phyloP scores from a whole-genome alignment of 352 stramenopile species.

The Globisporangium mamillatum region DNA sequence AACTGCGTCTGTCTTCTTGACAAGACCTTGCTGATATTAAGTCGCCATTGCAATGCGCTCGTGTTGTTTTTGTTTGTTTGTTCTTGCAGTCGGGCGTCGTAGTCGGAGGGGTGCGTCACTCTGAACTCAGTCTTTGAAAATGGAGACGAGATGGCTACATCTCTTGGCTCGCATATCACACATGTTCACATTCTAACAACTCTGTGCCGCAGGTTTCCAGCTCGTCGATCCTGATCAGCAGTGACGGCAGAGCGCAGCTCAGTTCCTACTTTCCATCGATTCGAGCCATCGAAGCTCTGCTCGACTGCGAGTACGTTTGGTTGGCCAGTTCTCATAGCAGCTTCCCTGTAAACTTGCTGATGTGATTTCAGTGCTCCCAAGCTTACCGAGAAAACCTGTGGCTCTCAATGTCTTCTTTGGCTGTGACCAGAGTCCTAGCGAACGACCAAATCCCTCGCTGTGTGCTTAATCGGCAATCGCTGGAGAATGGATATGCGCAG shows the following conservation, averaged over 20 bases:
- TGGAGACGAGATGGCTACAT: neutral
- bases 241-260: slow-evolving; percentile 8
- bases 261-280: neutral
- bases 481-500: slow-evolving; percentile 18
- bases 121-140: neutral
- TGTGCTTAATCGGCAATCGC: slow-evolving; percentile 20
- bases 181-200: too few relatives aligned
- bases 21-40: neutral
- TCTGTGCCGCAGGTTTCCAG: slow-evolving; percentile 8
- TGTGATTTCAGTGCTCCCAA: neutral
- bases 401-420: neutral
- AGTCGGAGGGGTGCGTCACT: slow-evolving; percentile 23
- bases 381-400: neutral
- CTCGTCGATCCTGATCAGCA: slow-evolving; percentile 14
- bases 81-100: slow-evolving; percentile 13
- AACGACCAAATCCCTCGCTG: slow-evolving; percentile 30
- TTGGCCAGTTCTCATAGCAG: neutral
- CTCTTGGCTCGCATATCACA: neutral
- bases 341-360: neutral
- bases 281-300: neutral
- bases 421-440: slow-evolving; percentile 24
- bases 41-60: neutral
- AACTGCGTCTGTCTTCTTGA: neutral
- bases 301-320: slow-evolving; percentile 8
- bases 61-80: neutral